Percentiles rank a stretch among this genome's conserved stretches.
These are phyloP conservation scores for Arthrobotrys sinensis DNA, from an alignment of 2,329 filamentous ascomycete genomes.

Conservation along the genomic window DNA sequence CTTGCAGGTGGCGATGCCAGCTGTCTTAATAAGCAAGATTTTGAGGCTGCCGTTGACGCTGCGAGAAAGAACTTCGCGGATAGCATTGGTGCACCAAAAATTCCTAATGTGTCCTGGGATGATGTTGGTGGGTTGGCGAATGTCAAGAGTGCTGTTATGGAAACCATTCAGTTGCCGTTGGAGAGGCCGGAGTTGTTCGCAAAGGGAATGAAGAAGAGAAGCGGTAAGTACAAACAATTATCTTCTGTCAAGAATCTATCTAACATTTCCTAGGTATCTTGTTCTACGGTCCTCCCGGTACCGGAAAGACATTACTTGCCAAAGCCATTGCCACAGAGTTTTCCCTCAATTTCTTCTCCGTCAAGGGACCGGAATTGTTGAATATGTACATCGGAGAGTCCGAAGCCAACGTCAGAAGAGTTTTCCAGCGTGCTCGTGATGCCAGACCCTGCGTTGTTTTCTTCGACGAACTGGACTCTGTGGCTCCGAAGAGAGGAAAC, in stretches of 20 bases:
- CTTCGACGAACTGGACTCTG: constrained; percentile 92
- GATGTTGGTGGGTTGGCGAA: constrained; percentile 94
- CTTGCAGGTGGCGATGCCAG: constrained; percentile 86
- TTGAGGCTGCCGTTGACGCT: constrained; percentile 92
- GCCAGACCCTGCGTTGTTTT: constrained; percentile 91
- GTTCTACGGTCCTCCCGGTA: constrained; percentile 92
- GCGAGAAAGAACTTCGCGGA: constrained; percentile 98
- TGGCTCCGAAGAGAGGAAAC: constrained; percentile 95
- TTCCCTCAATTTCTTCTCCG: constrained; percentile 93
- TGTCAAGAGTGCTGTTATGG: constrained; percentile 96
- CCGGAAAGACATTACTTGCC: constrained; percentile 90
- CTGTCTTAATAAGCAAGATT: constrained; percentile 85
- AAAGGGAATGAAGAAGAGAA: constrained; percentile 98
- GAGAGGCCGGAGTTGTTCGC: constrained; percentile 94
- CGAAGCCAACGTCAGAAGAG: constrained; percentile 89
- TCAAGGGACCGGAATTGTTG: constrained; percentile 90
- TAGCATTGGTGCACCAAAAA: constrained; percentile 96
- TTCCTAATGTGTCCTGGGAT: constrained; percentile 95
- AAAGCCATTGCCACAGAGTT: constrained; percentile 96
- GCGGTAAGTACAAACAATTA: constrained; percentile 70
- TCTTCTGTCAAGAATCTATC: not conserved
- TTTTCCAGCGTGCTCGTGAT: constrained; percentile 89
- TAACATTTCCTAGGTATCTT: constrained; percentile 72
- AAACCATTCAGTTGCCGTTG: constrained; percentile 94
- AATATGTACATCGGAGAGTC: constrained; percentile 98